Base-by-base conservation (phyloP, 169 alveolate genomes). In the Plasmodium cynomolgi region DNA sequence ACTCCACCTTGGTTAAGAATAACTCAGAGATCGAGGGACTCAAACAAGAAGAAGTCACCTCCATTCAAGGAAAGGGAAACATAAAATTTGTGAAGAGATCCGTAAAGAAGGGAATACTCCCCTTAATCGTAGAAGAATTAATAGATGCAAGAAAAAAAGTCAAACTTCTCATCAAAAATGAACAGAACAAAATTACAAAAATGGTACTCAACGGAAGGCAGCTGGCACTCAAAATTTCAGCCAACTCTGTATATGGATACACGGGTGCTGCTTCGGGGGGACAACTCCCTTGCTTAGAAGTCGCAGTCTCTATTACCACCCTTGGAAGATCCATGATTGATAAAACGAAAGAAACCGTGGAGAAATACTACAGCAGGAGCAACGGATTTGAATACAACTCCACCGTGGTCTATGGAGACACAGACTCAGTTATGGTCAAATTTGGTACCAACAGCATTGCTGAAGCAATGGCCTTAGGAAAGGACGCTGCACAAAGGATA, bases 221-320 rank as follows among this genome's bases (percentile, higher is more conserved):
- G 96, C 97, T 99, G 72, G 99, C 99, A 29, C 97, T 99, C 75
- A 99, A 99, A 96, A 98, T 98, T 81, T 98, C 99, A 11, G 99
- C 99, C 37, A 99, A 99, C 97, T 98, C 99, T 26, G 99, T 99
- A 31, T 99, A 99, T 97, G 99, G 99, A 7, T 99, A 98, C 93
- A 99, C 99, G 11, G 99, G 99, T 8, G 99, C 99, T 4, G 95
- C 97, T 17, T 93, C 98, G 54, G 99, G 98, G 2, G 99, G 99
- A 1, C 98, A 97, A 93, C 95, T 99, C 33, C 99, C 99, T 1
- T 99, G 99, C 92, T 94, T 99, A 20, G 99, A 98, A 86, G 98
- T 99, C 26, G 98, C 99, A 23, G 96, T 99, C 20, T 97, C 99
- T 56, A 99, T 99, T 50, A 99, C 99, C 8, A 97, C 99, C 0